Evolutionary conservation across 768 basidiomycete species (phyloP).

Genomic region (Cystobasidium onofrii): DNA sequence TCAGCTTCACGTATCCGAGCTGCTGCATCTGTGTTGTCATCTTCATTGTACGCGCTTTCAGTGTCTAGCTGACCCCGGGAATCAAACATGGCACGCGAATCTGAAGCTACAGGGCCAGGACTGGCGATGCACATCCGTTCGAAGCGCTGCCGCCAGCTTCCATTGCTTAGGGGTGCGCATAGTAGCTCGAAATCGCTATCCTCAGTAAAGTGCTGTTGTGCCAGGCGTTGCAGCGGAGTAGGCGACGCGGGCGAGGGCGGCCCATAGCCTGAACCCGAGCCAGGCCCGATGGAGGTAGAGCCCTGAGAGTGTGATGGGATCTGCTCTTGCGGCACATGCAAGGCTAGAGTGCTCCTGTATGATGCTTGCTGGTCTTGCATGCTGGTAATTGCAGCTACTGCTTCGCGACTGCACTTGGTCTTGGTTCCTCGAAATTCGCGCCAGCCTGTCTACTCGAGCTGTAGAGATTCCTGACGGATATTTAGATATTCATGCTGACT

Average conservation of each 20-base stretch:
- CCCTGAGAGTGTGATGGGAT: conserved; percentile 23
- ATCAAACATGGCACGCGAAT: conserved; percentile 34
- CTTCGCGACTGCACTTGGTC: background rate
- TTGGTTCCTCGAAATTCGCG: background rate
- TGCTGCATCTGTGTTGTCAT: background rate
- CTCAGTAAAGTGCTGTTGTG: conserved; percentile 27
- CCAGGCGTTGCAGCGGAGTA: conserved; percentile 30
- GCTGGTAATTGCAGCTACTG: background rate
- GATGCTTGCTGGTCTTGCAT: conserved; percentile 3
- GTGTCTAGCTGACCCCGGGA: conserved; percentile 33
- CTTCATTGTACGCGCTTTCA: background rate
- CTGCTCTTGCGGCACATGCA: conserved; percentile 32
- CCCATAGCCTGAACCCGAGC: conserved; percentile 8
- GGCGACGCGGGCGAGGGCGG: conserved; percentile 13
- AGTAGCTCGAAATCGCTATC: conserved; percentile 64
- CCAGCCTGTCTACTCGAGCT: too few species aligned
- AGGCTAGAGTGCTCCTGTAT: conserved; percentile 29
- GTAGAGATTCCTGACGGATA: too few species aligned
- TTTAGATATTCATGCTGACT: too few species aligned
- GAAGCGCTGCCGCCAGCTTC: conserved; percentile 81
- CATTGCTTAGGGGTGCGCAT: conserved; percentile 80
- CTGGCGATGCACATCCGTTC: conserved; percentile 65
- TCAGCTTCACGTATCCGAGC: conserved; percentile 53
- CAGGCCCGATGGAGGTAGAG: conserved; percentile 6
- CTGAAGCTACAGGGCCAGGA: background rate